These are phyloP conservation scores for Zygotorulaspora mrakii DNA, from an alignment of 1,139 yeast genomes.

Conservation along the genomic window DNA sequence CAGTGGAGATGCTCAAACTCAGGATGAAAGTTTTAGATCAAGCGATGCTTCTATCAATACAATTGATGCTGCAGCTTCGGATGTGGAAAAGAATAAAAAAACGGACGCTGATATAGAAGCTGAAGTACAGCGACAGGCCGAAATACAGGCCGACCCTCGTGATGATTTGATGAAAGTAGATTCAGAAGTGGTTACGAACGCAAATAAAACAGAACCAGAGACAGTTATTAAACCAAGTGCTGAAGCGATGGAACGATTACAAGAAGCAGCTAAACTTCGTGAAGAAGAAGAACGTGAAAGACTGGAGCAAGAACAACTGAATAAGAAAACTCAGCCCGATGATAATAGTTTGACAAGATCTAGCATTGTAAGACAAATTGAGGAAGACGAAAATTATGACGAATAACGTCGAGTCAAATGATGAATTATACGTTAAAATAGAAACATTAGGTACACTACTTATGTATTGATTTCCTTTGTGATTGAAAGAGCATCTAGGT, in stretches of 20 bases:
- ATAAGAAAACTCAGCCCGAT: slow-evolving; percentile 33
- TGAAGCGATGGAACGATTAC: slow-evolving; percentile 40
- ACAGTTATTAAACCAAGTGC: slow-evolving; percentile 44
- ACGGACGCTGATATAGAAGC: slow-evolving; percentile 1
- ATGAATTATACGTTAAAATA: neutral
- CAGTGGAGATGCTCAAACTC: neutral
- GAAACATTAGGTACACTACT: neutral
- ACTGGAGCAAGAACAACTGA: slow-evolving; percentile 13
- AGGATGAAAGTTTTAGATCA: neutral
- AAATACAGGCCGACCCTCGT: too few species aligned
- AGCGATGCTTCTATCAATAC: slow-evolving; percentile 1
- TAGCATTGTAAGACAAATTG: slow-evolving; percentile 70
- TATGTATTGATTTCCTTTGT: neutral
- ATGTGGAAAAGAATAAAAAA: slow-evolving; percentile 2
- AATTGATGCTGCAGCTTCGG: slow-evolving; percentile 9
- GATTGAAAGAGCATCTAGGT: neutral
- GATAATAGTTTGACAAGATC: slow-evolving; percentile 41
- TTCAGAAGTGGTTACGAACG: too few species aligned
- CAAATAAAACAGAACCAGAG: slow-evolving; percentile 19
- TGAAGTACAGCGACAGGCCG: slow-evolving; percentile 7
- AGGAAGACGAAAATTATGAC: slow-evolving; percentile 81
- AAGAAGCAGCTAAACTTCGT: slow-evolving; percentile 43
- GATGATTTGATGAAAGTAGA: too few species aligned
- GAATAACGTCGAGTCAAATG: slow-evolving; percentile 30
- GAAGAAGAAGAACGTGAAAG: slow-evolving; percentile 38